phyloP scores from a whole-genome alignment of 805 yeast species.

The Ogataea nitratoaversa region DNA sequence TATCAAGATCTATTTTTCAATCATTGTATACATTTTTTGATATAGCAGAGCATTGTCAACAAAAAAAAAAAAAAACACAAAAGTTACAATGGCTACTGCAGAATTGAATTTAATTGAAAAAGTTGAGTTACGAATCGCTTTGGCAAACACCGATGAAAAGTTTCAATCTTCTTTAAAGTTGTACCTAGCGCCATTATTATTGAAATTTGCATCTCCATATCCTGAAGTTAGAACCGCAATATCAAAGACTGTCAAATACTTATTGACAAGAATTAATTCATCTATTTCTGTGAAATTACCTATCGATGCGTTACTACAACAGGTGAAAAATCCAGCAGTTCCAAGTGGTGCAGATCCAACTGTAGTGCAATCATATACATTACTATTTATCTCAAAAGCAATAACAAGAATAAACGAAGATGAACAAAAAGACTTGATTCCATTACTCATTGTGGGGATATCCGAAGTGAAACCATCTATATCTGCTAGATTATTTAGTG shows the following conservation, averaged over 20 bases:
- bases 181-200: constrained; percentile 71
- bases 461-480: constrained; percentile 28
- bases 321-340: constrained; percentile 54
- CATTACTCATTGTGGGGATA: constrained; percentile 45
- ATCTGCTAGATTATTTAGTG: constrained; percentile 56
- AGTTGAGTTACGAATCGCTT: constrained; percentile 77
- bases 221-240: constrained; percentile 63
- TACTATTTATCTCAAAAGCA: constrained; percentile 66
- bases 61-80: neutral
- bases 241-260: constrained; percentile 54
- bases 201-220: constrained; percentile 74
- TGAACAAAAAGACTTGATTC: constrained; percentile 40
- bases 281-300: constrained; percentile 59
- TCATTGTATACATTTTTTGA: no score
- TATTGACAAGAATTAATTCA: constrained; percentile 62
- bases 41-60: neutral
- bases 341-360: constrained; percentile 39
- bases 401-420: constrained; percentile 45
- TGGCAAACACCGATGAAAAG: constrained; percentile 65
- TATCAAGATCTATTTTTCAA: no score
- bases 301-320: constrained; percentile 53
- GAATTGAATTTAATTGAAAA: constrained; percentile 64
- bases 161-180: constrained; percentile 55
- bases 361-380: constrained; percentile 55
- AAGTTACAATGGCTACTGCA: constrained; percentile 29